Evolutionary conservation across 2,329 filamentous ascomycete genomes (phyloP).

Genomic region (Tolypocladium album): DNA sequence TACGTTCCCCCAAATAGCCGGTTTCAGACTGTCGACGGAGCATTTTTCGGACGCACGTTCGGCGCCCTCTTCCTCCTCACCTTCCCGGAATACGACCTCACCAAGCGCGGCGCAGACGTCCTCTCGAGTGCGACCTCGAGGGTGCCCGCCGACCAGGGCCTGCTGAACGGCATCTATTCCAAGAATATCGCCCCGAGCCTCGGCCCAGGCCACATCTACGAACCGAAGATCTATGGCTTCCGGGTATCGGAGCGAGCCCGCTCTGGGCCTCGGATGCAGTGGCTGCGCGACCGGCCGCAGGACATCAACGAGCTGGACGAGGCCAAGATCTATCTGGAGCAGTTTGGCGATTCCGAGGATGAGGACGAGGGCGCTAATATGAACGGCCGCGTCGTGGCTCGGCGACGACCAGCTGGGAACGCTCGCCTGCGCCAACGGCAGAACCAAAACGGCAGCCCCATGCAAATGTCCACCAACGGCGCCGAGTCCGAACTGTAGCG

Average conservation of each 20-base stretch:
- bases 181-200: conserved; percentile 84
- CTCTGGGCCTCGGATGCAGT: conserved; percentile 91
- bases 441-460: conserved; percentile 44
- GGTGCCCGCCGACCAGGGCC: conserved; percentile 30
- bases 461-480: conserved; percentile 44
- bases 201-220: conserved; percentile 75
- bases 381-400: conserved; percentile 28
- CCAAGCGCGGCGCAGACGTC: conserved; percentile 55
- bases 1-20: conserved; percentile 96
- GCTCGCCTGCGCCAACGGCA: conserved; percentile 31
- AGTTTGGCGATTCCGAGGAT: conserved; percentile 48
- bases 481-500: conserved; percentile 44
- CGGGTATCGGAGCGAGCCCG: conserved; percentile 82
- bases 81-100: conserved; percentile 89
- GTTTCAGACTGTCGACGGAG: conserved; percentile 94
- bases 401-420: conserved; percentile 32
- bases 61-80: conserved; percentile 96
- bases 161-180: conserved; percentile 78
- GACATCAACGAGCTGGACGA: conserved; percentile 82
- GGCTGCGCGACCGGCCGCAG: conserved; percentile 75
- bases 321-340: conserved; percentile 41
- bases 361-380: conserved; percentile 43
- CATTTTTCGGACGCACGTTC: conserved; percentile 97
- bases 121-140: conserved; percentile 28
- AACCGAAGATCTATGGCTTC: conserved; percentile 95